phyloP scores from a whole-genome alignment of 257 asterid species.

The Primulina tabacum region DNA sequence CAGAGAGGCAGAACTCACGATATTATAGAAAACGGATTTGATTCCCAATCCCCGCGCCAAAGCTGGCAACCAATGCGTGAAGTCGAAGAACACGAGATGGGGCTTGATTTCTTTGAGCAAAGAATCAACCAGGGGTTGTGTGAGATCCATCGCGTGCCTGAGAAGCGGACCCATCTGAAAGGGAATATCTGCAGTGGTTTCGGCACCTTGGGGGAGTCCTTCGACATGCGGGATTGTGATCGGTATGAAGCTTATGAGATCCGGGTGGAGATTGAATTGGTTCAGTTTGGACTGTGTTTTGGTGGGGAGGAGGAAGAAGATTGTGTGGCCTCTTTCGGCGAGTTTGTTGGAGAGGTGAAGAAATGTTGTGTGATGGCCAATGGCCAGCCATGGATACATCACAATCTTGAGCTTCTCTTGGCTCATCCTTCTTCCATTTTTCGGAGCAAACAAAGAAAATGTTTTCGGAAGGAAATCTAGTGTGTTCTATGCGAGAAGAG shows the following conservation, averaged over 20 bases:
- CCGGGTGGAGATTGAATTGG: slow-evolving; percentile 35
- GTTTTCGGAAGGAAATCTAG: no score
- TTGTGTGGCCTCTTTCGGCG: slow-evolving; percentile 47
- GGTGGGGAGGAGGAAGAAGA: slow-evolving; percentile 38
- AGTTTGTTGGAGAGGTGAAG: slow-evolving; percentile 45
- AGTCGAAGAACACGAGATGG: slow-evolving; percentile 45
- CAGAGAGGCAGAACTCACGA: slow-evolving; percentile 31
- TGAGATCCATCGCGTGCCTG: slow-evolving; percentile 47
- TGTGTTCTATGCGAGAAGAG: no score
- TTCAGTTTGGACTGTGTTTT: slow-evolving; percentile 22
- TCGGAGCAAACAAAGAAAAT: no score
- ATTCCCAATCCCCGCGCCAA: slow-evolving; percentile 32
- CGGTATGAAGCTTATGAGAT: slow-evolving; percentile 36
- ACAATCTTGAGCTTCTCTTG: slow-evolving; percentile 12
- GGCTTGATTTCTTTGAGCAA: slow-evolving; percentile 33
- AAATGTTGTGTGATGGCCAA: slow-evolving; percentile 52
- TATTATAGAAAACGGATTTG: slow-evolving; percentile 38
- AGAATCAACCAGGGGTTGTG: slow-evolving; percentile 29
- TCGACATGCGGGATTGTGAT: slow-evolving; percentile 42
- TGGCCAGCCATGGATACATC: slow-evolving; percentile 68
- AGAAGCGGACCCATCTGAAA: slow-evolving; percentile 21
- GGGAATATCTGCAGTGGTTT: slow-evolving; percentile 48
- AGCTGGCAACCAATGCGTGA: slow-evolving; percentile 47
- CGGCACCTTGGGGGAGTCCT: slow-evolving; percentile 50
- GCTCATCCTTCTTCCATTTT: background rate